phyloP scores from a whole-genome alignment of 179 eudicot genomes.

The Beta lomatogona region DNA sequence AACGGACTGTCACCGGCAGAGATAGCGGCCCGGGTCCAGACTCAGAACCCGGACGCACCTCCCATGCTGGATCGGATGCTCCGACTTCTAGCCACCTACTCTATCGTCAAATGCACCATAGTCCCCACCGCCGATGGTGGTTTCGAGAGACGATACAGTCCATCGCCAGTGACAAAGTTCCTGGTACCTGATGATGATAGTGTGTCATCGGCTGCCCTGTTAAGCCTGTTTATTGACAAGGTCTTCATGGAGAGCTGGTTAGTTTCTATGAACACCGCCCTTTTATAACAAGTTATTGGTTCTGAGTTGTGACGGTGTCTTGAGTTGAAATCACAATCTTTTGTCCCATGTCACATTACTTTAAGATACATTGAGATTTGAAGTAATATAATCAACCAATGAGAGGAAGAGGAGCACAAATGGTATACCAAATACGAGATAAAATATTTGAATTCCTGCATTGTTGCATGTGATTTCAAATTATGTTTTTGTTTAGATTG shows the following conservation, averaged over 20 bases:
- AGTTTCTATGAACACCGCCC: background rate
- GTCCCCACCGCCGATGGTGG: background rate
- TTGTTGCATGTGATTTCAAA: no score
- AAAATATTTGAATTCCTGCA: no score
- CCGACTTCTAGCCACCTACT: slow-evolving; percentile 1
- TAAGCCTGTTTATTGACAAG: background rate
- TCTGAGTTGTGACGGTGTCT: no score
- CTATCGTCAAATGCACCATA: background rate
- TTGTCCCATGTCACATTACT: no score
- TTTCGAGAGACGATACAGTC: slow-evolving; percentile 14
- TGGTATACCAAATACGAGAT: no score
- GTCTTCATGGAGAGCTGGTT: slow-evolving; percentile 1
- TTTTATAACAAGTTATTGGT: no score
- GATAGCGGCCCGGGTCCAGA: background rate
- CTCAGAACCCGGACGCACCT: background rate
- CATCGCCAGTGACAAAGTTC: slow-evolving; percentile 7
- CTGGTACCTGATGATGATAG: slow-evolving; percentile 17
- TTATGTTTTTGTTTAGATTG: no score
- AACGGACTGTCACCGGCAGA: background rate
- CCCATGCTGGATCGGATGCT: slow-evolving; percentile 13
- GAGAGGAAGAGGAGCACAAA: no score
- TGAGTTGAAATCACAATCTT: no score
- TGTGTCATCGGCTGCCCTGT: background rate
- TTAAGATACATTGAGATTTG: no score
- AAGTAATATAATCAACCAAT: no score